Base-by-base conservation (phyloP, 2,329 filamentous ascomycete genomes). In the Fusarium xyrophilum region DNA sequence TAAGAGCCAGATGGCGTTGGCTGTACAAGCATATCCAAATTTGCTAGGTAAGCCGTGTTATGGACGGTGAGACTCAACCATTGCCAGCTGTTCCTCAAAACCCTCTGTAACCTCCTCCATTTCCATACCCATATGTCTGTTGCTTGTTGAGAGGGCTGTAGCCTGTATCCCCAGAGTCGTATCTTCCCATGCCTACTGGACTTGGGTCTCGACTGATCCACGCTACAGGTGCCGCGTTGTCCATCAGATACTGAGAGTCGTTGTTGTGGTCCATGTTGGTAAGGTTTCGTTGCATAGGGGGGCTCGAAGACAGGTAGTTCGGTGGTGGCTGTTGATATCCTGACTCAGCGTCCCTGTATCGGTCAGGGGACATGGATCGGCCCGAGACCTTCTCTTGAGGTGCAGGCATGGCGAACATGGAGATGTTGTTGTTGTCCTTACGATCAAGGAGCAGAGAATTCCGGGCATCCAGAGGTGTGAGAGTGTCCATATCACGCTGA, bases 381-480 rank as follows among this genome's bases (percentile, higher is more conserved):
- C 54, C 57, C 30, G 56, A 65, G 36, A 78, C 78, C 65, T 77
- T 76, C 56, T 78, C 76, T 53, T 81, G 78, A 10, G 79, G 76
- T 54, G 78, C 81, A 53, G 80, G 77, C 59, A 83, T 74, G 44
- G 83, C 79, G 68, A 83, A 82, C 61, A 81, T 81, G 33, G 80
- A 80, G 32, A 78, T 77, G 40, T 78, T 76, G 23, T 78, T 71
- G 35, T 76, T 69, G 39, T 76, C 74, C 65, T 80, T 79, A 40
- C 80, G 86, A 54, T 91, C 88, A 78, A 93, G 88, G 61, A 97
- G 88, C 23, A 97, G 87, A 15, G 91, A 94, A 83, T 95, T 95
- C 76, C 92, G 91, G 3, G 93, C 91, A 75, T 96, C 92, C 39
- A 97, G 86, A 8, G 93, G 92, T 3, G 93, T 97, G 51, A 97